Base-by-base conservation (phyloP, 2,329 filamentous ascomycete genomes). In the Colletotrichum neosansevieriae region DNA sequence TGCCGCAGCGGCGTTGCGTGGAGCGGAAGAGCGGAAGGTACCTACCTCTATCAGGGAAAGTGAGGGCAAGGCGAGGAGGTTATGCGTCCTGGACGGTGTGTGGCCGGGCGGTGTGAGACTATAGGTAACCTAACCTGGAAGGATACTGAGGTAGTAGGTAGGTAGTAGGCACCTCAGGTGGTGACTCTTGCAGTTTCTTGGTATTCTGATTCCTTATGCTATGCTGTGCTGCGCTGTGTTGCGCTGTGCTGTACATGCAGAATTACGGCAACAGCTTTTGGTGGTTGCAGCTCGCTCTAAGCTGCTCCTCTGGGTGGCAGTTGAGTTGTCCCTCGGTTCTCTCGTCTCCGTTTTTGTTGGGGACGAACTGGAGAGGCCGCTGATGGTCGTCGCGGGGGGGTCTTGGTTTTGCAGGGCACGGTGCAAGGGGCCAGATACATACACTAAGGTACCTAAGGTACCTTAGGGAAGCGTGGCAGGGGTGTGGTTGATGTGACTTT, bases 341-440 rank as follows among this genome's bases (percentile, higher is more conserved):
- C 64, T 51, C 50, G 64, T 42, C 51, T 64, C 54, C 61, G 61
- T 68, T 68, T 68, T 68, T 68, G 65, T 68, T 68, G 65, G 65
- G 65, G 65, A 68, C 61, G 29, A 65, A 68, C 61, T 65, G 65
- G 54, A 68, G 65, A 65, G 49, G 62, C 47, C 47, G 40, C 56
- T 54, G 54, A 63, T 60, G 63, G 61, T 54, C 40, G 61, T 40
- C 50, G 29, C 44, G 60, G 65, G 59, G 65, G 63, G 29, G 29
- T 9, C 29, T 29, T 29, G 29, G 29, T n/a, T 40, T 64, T 68
- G 65, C 65, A 68, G 40, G 61, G 54, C 65, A 54, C 60, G 45
- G 60, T 68, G 60, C 59, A 64, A 67, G 59, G 64, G 60, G 60
- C 36, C 51, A 40, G 57, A 51, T 53, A 24, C 47, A 50, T n/a